Conservation (phyloP, 371 early-diverging fungal species). For the Mucor racemosus region DNA sequence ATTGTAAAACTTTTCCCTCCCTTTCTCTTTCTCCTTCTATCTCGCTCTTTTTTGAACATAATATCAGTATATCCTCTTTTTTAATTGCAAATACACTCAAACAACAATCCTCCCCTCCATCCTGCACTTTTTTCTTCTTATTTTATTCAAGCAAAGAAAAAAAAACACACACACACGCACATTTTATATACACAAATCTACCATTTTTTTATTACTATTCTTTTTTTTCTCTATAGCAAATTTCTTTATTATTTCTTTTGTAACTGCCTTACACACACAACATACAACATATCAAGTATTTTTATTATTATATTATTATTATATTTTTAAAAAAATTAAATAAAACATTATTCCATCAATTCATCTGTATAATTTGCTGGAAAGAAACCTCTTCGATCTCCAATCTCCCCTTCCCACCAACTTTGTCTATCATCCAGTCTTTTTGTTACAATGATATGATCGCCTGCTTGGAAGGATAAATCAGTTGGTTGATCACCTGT, state of each 20-base stretch:
- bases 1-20: not conserved
- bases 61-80: conserved; percentile 7
- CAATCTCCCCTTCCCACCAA: conserved; percentile 82
- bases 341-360: conserved; percentile 1
- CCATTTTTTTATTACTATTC: not conserved
- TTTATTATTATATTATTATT: not conserved
- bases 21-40: not conserved
- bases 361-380: conserved; percentile 51
- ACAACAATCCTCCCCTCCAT: not conserved
- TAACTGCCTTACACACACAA: not conserved
- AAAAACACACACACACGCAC: not conserved
- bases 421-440: conserved; percentile 63
- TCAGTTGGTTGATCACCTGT: conserved; percentile 67
- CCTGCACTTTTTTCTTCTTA: conserved; percentile 9
- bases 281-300: not conserved
- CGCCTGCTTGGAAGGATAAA: conserved; percentile 73
- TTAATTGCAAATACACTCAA: conserved; percentile 6
- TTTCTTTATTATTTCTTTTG: not conserved
- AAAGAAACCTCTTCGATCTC: conserved; percentile 61
- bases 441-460: conserved; percentile 72
- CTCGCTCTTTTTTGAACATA: conserved; percentile 1
- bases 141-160: no score
- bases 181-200: not conserved
- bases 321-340: not conserved
- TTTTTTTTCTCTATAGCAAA: conserved; percentile 2